Evolutionary conservation across 2,329 filamentous ascomycete species (phyloP).

Genomic region (Calonectria henricotiae): DNA sequence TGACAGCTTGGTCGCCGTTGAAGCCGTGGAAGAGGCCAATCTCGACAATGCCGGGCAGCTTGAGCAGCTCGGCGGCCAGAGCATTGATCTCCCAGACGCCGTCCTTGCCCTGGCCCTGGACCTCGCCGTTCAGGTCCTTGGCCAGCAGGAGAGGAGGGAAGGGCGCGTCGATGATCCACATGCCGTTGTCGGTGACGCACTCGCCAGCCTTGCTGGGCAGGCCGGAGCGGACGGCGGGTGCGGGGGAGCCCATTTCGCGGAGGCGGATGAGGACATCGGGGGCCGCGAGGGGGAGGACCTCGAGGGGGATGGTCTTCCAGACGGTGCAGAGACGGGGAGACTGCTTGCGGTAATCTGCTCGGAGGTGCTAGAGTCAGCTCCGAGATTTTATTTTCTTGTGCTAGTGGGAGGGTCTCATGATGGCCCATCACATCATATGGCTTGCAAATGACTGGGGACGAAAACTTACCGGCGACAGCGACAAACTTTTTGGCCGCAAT

Average conservation of each 20-base stretch:
- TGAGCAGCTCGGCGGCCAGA: conserved; percentile 82
- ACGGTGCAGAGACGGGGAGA: conserved; percentile 80
- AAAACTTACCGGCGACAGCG: conserved; percentile 81
- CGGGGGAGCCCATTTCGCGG: conserved; percentile 79
- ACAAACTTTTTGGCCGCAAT: conserved; percentile 88
- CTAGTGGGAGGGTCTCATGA: conserved; percentile 6
- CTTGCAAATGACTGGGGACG: conserved; percentile 15
- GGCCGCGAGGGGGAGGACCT: conserved; percentile 90
- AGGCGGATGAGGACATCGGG: conserved; percentile 84
- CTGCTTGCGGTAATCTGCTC: conserved; percentile 88
- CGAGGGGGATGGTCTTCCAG: conserved; percentile 93
- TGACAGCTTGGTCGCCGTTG: conserved; percentile 79
- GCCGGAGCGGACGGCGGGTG: conserved; percentile 81
- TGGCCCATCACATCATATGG: conserved; percentile 19
- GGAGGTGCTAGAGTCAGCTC: conserved; percentile 25
- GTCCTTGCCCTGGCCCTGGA: conserved; percentile 66
- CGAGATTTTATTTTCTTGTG: conserved; percentile 24
- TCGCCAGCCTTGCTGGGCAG: conserved; percentile 86
- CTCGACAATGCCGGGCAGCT: conserved; percentile 89
- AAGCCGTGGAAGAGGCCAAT: conserved; percentile 91
- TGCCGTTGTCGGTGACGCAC: conserved; percentile 73
- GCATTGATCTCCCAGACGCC: conserved; percentile 86
- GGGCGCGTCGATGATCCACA: conserved; percentile 92
- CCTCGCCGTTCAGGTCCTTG: conserved; percentile 66
- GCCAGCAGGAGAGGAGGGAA: conserved; percentile 82